These are phyloP conservation scores for Lecanicillium sp. DNA, from an alignment of 2,329 filamentous ascomycete genomes.

Conservation along the genomic window DNA sequence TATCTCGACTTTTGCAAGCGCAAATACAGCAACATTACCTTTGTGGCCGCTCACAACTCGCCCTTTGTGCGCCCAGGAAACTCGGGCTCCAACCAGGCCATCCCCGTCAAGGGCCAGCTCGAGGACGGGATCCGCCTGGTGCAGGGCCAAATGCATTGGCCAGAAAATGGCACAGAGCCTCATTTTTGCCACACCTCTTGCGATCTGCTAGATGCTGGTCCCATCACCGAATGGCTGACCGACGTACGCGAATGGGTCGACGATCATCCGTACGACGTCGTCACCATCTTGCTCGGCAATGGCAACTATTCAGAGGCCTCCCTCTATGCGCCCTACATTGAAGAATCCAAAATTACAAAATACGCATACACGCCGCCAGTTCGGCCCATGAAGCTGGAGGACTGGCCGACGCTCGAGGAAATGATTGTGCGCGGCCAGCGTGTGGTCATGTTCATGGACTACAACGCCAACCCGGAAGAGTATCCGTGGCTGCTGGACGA, in stretches of 20 bases:
- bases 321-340: constrained; percentile 61
- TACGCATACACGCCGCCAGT: constrained; percentile 68
- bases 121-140: constrained; percentile 66
- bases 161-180: constrained; percentile 37
- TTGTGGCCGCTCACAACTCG: constrained; percentile 73
- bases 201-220: constrained; percentile 71
- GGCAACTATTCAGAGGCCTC: constrained; percentile 59
- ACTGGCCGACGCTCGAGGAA: constrained; percentile 77
- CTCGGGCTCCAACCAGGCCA: constrained; percentile 66
- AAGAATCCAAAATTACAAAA: constrained; percentile 60
- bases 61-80: constrained; percentile 65
- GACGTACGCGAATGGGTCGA: constrained; percentile 66
- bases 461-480: constrained; percentile 67
- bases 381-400: constrained; percentile 59
- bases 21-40: constrained; percentile 74
- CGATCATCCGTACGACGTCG: constrained; percentile 72
- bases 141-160: constrained; percentile 56
- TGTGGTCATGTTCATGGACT: constrained; percentile 77
- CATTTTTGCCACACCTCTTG: constrained; percentile 85
- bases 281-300: constrained; percentile 82
- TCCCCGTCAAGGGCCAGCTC: constrained; percentile 60
- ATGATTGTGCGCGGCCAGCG: constrained; percentile 66
- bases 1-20: constrained; percentile 68
- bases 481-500: constrained; percentile 83
- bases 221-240: constrained; percentile 64